Conservation (phyloP, 371 early-diverging fungal species). For the Sporodiniella umbellata region DNA sequence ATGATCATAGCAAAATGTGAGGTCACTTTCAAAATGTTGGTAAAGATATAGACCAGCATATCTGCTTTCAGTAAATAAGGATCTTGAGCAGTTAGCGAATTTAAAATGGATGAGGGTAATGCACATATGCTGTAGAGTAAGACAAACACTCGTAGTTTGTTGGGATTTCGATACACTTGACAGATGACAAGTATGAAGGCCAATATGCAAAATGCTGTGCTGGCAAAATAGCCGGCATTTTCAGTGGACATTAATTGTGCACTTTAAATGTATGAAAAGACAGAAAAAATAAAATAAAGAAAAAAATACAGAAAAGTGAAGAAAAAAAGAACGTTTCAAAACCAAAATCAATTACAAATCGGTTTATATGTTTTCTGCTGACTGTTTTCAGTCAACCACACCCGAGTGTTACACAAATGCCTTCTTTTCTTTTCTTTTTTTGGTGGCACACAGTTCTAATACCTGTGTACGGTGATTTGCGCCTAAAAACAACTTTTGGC, state of each 20-base stretch:
- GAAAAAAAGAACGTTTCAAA: too few species aligned
- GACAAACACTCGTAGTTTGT: constrained; percentile 12
- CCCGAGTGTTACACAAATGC: not conserved
- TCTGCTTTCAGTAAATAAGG: constrained; percentile 1
- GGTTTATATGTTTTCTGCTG: too few species aligned
- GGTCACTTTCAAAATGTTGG: constrained; percentile 8
- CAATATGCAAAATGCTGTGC: constrained; percentile 3
- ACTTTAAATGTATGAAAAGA: not conserved
- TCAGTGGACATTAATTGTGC: not conserved
- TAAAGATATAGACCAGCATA: constrained; percentile 2
- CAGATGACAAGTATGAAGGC: constrained; percentile 5
- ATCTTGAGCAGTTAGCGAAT: constrained; percentile 3
- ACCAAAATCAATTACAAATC: too few species aligned
- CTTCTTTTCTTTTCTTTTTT: not conserved
- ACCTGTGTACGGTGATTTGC: too few species aligned
- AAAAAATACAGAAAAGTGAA: too few species aligned
- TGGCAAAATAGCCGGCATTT: not conserved
- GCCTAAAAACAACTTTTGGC: too few species aligned
- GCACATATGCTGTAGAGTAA: constrained; percentile 12
- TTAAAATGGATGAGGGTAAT: constrained; percentile 12
- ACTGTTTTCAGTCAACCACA: not conserved
- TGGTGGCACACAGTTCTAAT: too few species aligned
- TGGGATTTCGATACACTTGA: constrained; percentile 9
- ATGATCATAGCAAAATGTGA: constrained; percentile 15
- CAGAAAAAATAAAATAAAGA: not conserved